Evolutionary conservation across 306 rosid genomes (phyloP).

Genomic region (Prunus salicina): DNA sequence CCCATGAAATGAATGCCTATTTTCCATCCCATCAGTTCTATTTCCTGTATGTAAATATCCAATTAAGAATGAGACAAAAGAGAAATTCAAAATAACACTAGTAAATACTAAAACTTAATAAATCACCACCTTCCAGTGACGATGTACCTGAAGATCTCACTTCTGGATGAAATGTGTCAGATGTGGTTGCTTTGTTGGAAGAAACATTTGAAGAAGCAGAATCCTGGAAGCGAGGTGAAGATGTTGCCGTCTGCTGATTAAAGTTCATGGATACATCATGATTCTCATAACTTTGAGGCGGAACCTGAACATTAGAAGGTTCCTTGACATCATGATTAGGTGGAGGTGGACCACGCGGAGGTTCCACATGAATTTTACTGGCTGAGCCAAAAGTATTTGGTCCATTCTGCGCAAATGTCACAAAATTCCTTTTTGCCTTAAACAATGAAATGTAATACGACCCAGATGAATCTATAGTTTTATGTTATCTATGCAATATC

Average conservation of each 20-base stretch:
- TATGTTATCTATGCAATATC: conserved; percentile 6
- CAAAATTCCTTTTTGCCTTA: background rate
- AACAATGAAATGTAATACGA: background rate
- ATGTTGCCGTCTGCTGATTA: conserved; percentile 35
- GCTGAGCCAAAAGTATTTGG: conserved; percentile 52
- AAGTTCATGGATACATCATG: conserved; percentile 28
- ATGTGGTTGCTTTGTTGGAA: conserved; percentile 29
- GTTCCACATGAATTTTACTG: conserved; percentile 44
- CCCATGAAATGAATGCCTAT: conserved; percentile 43
- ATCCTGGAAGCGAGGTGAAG: conserved; percentile 25
- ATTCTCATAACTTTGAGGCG: conserved; percentile 37
- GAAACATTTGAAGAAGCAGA: conserved; percentile 28
- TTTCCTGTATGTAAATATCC: conserved; percentile 36
- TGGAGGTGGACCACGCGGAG: conserved; percentile 44
- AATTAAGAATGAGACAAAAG: background rate
- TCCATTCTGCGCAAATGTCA: conserved; percentile 55
- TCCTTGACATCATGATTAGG: conserved; percentile 43
- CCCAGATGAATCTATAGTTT: background rate
- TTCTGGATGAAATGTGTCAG: conserved; percentile 39
- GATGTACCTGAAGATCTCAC: conserved; percentile 54
- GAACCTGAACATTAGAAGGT: conserved; percentile 41
- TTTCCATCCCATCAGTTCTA: conserved; percentile 33
- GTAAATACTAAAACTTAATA: background rate
- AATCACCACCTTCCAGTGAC: conserved; percentile 2
- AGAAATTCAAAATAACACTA: background rate